Base-by-base conservation (phyloP, 1,284 basidiomycete species). In the Coniophora puteana region DNA sequence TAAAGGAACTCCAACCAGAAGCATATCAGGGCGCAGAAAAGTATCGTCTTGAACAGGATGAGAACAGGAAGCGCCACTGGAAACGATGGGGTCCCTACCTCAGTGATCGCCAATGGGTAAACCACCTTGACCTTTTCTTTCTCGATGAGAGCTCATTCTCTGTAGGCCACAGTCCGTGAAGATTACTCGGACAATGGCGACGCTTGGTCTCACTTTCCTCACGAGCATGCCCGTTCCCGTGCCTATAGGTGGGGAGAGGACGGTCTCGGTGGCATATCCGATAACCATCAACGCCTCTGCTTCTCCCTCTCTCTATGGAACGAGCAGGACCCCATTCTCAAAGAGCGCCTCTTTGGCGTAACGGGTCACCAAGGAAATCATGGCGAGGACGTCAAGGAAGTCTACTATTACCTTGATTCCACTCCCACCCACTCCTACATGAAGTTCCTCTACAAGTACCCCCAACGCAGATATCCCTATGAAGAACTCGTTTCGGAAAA, bases 231-330 rank as follows among this genome's bases (percentile, higher is more conserved):
- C 4, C 82, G 93, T 49, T 95, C 91, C 48, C 83, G 95, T 45
- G 90, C 93, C 37, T 99, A 96, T 68, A 78, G 95, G 57, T 99
- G 95, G 95, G 95, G 95, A 38, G 95, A 99, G 63, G 95, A 99
- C 58, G 95, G 95, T 44, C 84, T 99, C 43, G 95, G 88, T 22
- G 95, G 95, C 44, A 85, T 98, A 54, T 94, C 89, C 12, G 95
- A 99, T 66, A 98, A 97, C 61, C 94, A 95, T 65, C 89, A 93
- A 54, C 83, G 92, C 36, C 72, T 99, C 27, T 96, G 93, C 64
- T 86, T 98, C 60, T 81, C 80, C 22, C 72, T 99, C 17, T 90
- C 87, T 3, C 74, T 99, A 21, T 99, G 95, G 95, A 99, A 99
- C 64, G 93, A 83, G 42, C 70, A 90, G 58, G 95, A 99, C 65